Evolutionary conservation across 2,329 filamentous ascomycete species (phyloP), one percentile per base, ranked within the genome.

Genomic region (Aureobasidium namibiae): DNA sequence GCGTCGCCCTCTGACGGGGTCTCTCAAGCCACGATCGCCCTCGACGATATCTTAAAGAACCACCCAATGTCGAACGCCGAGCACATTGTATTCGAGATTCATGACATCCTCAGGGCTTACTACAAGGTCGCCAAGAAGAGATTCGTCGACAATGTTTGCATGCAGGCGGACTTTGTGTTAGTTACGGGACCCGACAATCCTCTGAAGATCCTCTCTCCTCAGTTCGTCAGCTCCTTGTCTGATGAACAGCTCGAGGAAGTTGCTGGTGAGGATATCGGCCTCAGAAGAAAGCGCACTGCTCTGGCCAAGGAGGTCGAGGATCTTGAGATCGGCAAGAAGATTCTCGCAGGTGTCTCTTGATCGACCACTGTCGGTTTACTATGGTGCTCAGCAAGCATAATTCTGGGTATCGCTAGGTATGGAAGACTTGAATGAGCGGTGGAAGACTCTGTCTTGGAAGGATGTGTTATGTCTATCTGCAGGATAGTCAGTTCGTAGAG

Each of bases 131-230:
- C 83, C 0, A 75, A 74, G 13, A 81, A 81, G 65, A 78, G 84
- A 0, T 87, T 89, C 60, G 77, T 86, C 1, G 86, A 89, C 63
- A 79, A 75, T 3, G 69, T 90, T 1, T 83, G 76, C 65, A 78
- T 79, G 61, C 85, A 88, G 62, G 82, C 81, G 1, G 78, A 81
- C 44, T 71, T 83, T 65, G 75, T 76, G 61, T 73, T 89, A 0
- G 69, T 87, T 0, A 71, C 70, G 1, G 77, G 79, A 0, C 65
- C 75, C 0, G 63, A 74, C 0, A 80, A 80, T 6, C 84, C 84
- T 0, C 70, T 86, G 1, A 73, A 70, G 10, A 69, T 82, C 0
- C 78, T 89, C 44, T 78, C 74, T 0, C 74, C 82, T 0, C 67
- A 75, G 0, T 79, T 80, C 41, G 75, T 87, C 0, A 69, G 78